Base-by-base conservation (phyloP, 2,329 filamentous ascomycete genomes). In the Microdochium bolleyi region DNA sequence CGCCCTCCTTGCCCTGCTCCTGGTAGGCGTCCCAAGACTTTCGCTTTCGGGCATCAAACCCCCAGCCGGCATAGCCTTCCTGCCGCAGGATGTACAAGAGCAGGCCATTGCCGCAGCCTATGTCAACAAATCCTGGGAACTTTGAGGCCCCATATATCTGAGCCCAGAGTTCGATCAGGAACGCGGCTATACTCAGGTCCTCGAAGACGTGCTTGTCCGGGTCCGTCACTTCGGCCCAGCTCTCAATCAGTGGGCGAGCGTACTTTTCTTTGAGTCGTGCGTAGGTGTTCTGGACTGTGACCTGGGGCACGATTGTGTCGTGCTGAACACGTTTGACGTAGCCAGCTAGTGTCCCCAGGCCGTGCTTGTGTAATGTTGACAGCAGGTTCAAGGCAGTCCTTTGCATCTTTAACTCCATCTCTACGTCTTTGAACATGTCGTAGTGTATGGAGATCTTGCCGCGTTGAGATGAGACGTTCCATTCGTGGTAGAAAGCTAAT, bases 141-240 rank as follows among this genome's bases (percentile, higher is more conserved):
- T 59, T 55, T 0, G 49, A 54, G 44, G 64, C 65, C 37, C 61
- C 64, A 65, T 97, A 97, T 84, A 96, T 92, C 54, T 87, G 83
- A 13, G 74, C 71, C 94, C 94, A 99, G 2, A 97, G 73, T 72
- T 96, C 92, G 24, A 97, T 89, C 51, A 97, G 73, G 62, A 96
- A 99, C 0, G 92, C 88, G 0, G 92, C 88, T 56, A 99, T 96
- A 3, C 84, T 81, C 21, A 99, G 72, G 64, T 97, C 92, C 66
- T 99, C 94, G 68, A 96, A 97, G 2, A 97, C 90, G 64, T 97
- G 92, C 67, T 97, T 99, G 16, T 76, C 75, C 0, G 92, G 89
- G 64, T 95, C 91, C 0, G 92, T 97, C 51, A 80, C 79, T 71
- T 97, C 94, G 14, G 84, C 84, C 94, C 92, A 99, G 1, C 70